Conservation (phyloP, 768 basidiomycete species). For the Kwoniella sp. region DNA sequence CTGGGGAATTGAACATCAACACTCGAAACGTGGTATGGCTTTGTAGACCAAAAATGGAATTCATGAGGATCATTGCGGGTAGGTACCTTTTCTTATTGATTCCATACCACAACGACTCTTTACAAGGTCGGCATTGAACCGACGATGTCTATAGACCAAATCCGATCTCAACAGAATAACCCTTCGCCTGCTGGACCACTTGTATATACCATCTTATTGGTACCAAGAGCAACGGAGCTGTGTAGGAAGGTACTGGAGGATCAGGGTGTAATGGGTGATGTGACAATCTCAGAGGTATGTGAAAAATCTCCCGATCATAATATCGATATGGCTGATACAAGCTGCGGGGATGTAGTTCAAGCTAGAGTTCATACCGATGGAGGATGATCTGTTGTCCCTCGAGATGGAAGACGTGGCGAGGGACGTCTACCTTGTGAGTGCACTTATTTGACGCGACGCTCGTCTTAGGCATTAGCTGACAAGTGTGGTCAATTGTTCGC, state of each 20-base stretch:
- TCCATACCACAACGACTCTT: too few species aligned
- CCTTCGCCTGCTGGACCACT: conserved; percentile 62
- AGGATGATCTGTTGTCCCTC: conserved; percentile 87
- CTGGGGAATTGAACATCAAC: conserved; percentile 76
- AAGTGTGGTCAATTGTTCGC: background rate
- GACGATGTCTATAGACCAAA: conserved; percentile 73
- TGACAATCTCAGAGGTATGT: conserved; percentile 66
- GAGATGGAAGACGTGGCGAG: conserved; percentile 83
- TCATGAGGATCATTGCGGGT: conserved; percentile 91
- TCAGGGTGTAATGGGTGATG: conserved; percentile 95
- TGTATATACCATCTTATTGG: conserved; percentile 80
- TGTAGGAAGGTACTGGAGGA: conserved; percentile 86
- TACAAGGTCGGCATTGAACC: too few species aligned
- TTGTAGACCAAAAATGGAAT: conserved; percentile 80
- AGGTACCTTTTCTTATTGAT: conserved; percentile 50
- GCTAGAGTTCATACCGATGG: conserved; percentile 89
- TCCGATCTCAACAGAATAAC: conserved; percentile 70
- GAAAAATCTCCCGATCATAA: background rate
- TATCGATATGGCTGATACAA: background rate
- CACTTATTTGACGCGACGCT: background rate
- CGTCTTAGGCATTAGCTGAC: background rate
- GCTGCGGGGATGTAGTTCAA: conserved; percentile 64
- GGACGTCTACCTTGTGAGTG: conserved; percentile 84
- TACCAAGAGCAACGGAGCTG: conserved; percentile 82
- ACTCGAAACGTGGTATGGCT: conserved; percentile 92